phyloP scores from a whole-genome alignment of 768 basidiomycete genomes.

The Boletus fagicola region DNA sequence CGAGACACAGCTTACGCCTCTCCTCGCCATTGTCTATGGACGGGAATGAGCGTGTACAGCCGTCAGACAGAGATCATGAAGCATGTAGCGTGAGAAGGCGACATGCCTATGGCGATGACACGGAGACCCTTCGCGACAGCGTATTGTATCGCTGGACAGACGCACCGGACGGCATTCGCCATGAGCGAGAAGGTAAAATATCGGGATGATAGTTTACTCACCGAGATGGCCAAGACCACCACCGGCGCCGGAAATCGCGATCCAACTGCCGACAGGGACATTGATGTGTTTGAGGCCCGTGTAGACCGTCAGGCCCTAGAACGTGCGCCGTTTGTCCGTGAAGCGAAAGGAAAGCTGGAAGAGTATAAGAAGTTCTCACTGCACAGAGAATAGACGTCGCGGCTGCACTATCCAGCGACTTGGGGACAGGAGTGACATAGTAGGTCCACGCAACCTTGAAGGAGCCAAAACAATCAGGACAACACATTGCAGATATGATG shows the following conservation, averaged over 20 bases:
- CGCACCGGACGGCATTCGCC: background rate
- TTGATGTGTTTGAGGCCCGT: slow-evolving; percentile 42
- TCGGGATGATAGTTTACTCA: background rate
- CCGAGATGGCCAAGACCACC: slow-evolving; percentile 45
- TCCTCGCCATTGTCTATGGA: slow-evolving; percentile 42
- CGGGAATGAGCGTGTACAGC: background rate
- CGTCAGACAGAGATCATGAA: background rate
- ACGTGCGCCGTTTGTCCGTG: background rate
- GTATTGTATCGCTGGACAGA: slow-evolving; percentile 43
- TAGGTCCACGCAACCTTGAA: slow-evolving; percentile 33
- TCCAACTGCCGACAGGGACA: slow-evolving; percentile 36
- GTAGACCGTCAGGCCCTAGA: slow-evolving; percentile 43
- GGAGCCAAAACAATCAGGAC: background rate
- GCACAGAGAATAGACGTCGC: slow-evolving; percentile 48
- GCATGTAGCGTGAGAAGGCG: background rate
- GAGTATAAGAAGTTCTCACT: slow-evolving; percentile 15
- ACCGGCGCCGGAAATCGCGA: slow-evolving; percentile 42
- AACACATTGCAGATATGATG: background rate
- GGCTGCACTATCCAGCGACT: slow-evolving; percentile 36
- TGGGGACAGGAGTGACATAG: slow-evolving; percentile 47
- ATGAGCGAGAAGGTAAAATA: background rate
- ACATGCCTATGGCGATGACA: slow-evolving; percentile 42
- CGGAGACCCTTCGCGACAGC: slow-evolving; percentile 42
- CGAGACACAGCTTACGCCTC: slow-evolving; percentile 37
- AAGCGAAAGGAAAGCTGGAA: background rate